Percentiles rank a stretch among this genome's conserved stretches.
Conservation (phyloP, 352 stramenopile species). For the Elongisporangium anandrum region DNA sequence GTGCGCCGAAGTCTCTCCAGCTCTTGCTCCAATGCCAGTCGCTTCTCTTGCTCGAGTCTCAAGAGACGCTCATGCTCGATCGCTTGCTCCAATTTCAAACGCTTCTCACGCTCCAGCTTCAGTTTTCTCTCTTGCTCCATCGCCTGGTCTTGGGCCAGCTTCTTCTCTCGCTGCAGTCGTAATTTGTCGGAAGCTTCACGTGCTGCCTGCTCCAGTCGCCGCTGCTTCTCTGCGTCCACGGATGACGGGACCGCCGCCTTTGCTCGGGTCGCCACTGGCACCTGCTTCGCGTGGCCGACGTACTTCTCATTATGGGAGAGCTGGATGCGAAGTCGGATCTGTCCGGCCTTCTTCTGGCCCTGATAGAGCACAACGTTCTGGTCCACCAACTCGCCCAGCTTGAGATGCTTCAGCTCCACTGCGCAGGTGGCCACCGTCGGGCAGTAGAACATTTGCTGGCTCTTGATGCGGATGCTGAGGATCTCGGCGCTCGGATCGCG, state of each 20-base stretch:
- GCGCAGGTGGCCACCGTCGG: conserved; percentile 44
- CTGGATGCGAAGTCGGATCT: conserved; percentile 37
- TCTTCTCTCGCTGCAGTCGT: not conserved
- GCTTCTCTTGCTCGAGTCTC: not conserved
- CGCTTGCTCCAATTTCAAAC: not conserved
- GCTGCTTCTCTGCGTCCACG: conserved; percentile 2
- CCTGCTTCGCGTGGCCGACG: not conserved
- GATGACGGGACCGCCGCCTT: not conserved
- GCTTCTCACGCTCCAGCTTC: not conserved
- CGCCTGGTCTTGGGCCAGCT: not conserved
- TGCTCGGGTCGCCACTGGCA: not conserved
- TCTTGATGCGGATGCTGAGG: conserved; percentile 62
- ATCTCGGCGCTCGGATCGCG: conserved; percentile 33
- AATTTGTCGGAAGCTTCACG: conserved; percentile 17
- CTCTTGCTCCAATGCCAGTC: not conserved
- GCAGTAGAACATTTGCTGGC: conserved; percentile 57
- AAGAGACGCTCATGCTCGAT: not conserved
- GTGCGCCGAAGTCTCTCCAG: not conserved
- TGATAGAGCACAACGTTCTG: conserved; percentile 52
- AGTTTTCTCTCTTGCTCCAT: not conserved
- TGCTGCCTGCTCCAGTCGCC: conserved; percentile 23
- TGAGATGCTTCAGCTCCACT: conserved; percentile 46
- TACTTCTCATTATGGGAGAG: conserved; percentile 13
- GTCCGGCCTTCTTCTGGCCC: conserved; percentile 41
- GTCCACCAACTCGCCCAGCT: conserved; percentile 30